These are phyloP conservation scores for Terfezia claveryi DNA, from an alignment of 495 filamentous ascomycete species.

Conservation along the genomic window DNA sequence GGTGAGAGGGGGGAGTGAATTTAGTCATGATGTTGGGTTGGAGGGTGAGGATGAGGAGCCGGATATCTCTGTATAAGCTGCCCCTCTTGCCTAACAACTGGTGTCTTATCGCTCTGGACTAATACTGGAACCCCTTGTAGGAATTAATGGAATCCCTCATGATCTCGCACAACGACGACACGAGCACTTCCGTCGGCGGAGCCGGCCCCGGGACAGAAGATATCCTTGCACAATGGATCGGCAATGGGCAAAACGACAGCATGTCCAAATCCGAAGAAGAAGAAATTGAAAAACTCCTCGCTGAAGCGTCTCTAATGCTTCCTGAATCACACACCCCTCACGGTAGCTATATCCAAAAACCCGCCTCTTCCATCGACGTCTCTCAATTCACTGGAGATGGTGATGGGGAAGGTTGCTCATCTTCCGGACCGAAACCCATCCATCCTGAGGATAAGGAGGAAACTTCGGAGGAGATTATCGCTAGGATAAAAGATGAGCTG, in stretches of 20 bases:
- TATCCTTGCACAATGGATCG: not conserved
- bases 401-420: no score
- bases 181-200: not conserved
- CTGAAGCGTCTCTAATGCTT: not conserved
- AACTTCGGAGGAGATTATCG: constrained; percentile 3
- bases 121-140: not conserved
- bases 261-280: not conserved
- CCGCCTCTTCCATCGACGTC: no score
- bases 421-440: no score
- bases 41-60: not conserved
- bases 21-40: not conserved
- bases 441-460: constrained; percentile 1
- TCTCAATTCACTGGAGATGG: no score
- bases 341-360: no score
- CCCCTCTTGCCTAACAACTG: not conserved
- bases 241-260: not conserved
- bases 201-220: not conserved
- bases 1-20: not conserved
- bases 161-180: not conserved
- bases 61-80: not conserved
- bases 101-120: no score
- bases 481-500: constrained; percentile 11
- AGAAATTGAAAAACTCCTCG: not conserved
- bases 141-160: not conserved
- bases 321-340: no score